phyloP scores from a whole-genome alignment of 2,329 filamentous ascomycete genomes.

The Podosphaera leucotricha region DNA sequence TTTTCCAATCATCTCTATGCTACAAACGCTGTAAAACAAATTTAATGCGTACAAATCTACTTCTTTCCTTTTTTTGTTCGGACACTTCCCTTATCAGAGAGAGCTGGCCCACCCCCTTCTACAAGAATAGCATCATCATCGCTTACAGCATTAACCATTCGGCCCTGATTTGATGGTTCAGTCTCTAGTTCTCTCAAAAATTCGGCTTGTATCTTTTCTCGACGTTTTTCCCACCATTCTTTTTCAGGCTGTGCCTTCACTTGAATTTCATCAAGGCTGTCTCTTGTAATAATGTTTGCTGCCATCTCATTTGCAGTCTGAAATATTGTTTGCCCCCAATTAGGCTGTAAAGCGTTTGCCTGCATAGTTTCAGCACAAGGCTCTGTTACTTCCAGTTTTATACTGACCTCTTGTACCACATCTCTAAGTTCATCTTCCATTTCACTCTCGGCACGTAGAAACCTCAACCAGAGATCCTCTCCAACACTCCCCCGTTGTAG shows the following conservation, averaged over 20 bases:
- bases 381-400: neutral
- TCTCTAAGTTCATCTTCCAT: slow-evolving; percentile 91
- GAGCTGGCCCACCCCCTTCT: slow-evolving; percentile 21
- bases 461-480: slow-evolving; percentile 87
- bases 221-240: slow-evolving; percentile 80
- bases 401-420: slow-evolving; percentile 69
- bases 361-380: slow-evolving; percentile 19
- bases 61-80: slow-evolving; percentile 46
- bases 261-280: slow-evolving; percentile 53
- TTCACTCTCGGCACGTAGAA: slow-evolving; percentile 81
- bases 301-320: slow-evolving; percentile 93
- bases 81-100: slow-evolving; percentile 14
- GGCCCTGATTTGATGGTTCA: slow-evolving; percentile 25
- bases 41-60: slow-evolving; percentile 15
- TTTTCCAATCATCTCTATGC: no score
- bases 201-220: slow-evolving; percentile 44
- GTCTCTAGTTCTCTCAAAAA: slow-evolving; percentile 72
- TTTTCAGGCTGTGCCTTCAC: slow-evolving; percentile 49
- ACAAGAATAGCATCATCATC: slow-evolving; percentile 62
- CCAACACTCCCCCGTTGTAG: slow-evolving; percentile 81
- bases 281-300: slow-evolving; percentile 55
- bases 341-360: slow-evolving; percentile 73
- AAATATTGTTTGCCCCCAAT: slow-evolving; percentile 91
- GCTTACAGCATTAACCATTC: slow-evolving; percentile 17
- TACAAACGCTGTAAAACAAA: neutral